Evolutionary conservation across 306 rosid species (phyloP).

Genomic region (Glycine soja): DNA sequence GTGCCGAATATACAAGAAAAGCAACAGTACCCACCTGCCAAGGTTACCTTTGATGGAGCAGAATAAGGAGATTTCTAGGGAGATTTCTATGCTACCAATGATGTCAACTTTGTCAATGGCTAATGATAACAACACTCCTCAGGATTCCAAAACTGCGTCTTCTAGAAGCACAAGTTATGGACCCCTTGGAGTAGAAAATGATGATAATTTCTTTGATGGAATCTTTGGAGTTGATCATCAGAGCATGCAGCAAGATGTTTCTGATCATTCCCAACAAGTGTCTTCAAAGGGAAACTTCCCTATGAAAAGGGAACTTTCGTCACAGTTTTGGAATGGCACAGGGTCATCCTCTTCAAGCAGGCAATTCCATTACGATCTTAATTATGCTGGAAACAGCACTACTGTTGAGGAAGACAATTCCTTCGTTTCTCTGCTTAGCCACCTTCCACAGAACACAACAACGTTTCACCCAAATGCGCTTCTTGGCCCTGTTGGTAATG

Average conservation of each 20-base stretch:
- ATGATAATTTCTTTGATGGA: constrained; percentile 59
- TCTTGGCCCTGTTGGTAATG: too few species aligned
- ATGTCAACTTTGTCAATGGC: too few species aligned
- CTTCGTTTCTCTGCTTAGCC: constrained; percentile 72
- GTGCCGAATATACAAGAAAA: constrained; percentile 88
- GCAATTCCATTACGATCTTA: constrained; percentile 68
- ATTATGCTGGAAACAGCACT: constrained; percentile 4
- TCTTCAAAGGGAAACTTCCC: too few species aligned
- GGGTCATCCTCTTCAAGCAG: constrained; percentile 54
- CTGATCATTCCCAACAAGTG: too few species aligned
- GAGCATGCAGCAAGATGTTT: constrained; percentile 51
- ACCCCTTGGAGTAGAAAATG: constrained; percentile 52
- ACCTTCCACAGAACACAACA: constrained; percentile 74
- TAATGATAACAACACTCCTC: background rate
- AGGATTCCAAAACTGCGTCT: constrained; percentile 40
- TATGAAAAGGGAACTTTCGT: too few species aligned
- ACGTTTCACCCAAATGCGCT: too few species aligned
- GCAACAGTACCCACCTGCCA: constrained; percentile 47
- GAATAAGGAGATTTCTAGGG: constrained; percentile 51
- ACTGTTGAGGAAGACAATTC: constrained; percentile 56
- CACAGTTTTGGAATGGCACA: too few species aligned
- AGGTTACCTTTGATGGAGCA: constrained; percentile 57
- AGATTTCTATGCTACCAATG: constrained; percentile 50
- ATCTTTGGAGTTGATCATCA: constrained; percentile 55
- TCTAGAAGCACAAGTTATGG: constrained; percentile 43